Percentiles rank a stretch among this genome's conserved stretches.
phyloP scores from a whole-genome alignment of 257 asterid species.

The Asclepias syriaca region DNA sequence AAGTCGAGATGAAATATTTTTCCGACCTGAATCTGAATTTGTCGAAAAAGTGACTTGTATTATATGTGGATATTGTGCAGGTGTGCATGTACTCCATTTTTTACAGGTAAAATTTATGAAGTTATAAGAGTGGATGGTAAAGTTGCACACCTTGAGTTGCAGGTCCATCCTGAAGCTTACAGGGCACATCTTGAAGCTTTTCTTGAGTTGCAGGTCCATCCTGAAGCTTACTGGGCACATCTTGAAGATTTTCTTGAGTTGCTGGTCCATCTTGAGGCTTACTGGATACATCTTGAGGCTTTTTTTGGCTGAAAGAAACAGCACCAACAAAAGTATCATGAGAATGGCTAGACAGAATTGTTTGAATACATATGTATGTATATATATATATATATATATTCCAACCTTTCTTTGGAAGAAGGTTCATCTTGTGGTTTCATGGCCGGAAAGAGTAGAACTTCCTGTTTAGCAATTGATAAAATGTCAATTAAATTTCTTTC shows the following conservation, averaged over 20 bases:
- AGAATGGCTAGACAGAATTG: not conserved
- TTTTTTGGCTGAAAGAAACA: constrained; percentile 4
- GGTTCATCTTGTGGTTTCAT: constrained; percentile 90
- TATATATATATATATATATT: not conserved
- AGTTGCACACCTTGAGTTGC: constrained; percentile 26
- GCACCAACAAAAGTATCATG: not conserved
- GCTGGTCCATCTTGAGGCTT: too few species aligned
- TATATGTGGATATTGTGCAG: not conserved
- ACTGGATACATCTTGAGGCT: constrained; percentile 14
- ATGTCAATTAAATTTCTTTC: not conserved
- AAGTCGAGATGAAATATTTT: too few species aligned
- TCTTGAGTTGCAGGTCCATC: constrained; percentile 18
- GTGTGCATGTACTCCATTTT: not conserved
- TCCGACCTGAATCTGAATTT: too few species aligned
- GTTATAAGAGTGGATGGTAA: not conserved
- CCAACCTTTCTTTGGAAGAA: constrained; percentile 46
- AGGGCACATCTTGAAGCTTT: constrained; percentile 15
- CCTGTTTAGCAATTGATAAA: constrained; percentile 37
- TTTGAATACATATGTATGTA: not conserved
- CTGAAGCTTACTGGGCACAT: constrained; percentile 22
- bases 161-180: constrained; percentile 28
- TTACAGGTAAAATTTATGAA: not conserved
- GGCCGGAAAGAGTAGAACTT: constrained; percentile 83
- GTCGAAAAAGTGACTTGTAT: not conserved
- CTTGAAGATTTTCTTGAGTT: constrained; percentile 13